phyloP scores from a whole-genome alignment of 805 yeast species.

The Candida sphagnicola region DNA sequence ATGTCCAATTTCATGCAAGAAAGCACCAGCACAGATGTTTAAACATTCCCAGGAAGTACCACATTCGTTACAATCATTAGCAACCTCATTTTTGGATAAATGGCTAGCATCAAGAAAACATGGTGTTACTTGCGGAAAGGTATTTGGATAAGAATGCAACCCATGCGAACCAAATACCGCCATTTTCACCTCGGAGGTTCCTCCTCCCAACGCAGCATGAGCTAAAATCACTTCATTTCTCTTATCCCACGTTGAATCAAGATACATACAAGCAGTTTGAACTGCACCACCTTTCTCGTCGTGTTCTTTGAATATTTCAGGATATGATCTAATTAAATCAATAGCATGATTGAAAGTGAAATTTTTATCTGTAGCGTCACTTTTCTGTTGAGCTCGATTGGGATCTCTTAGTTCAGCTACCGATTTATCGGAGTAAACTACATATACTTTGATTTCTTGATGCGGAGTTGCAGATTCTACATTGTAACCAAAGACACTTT shows the following conservation, averaged over 20 bases:
- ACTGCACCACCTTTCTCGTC: constrained; percentile 56
- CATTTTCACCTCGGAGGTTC: constrained; percentile 59
- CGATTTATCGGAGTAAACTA: constrained; percentile 63
- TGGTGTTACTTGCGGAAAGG: constrained; percentile 64
- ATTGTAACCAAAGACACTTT: constrained; percentile 29
- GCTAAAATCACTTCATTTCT: constrained; percentile 56
- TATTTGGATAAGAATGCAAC: constrained; percentile 87
- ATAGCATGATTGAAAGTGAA: constrained; percentile 74
- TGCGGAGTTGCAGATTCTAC: constrained; percentile 51
- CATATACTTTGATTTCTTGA: constrained; percentile 71
- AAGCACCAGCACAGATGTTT: constrained; percentile 85
- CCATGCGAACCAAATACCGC: constrained; percentile 97
- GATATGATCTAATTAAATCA: constrained; percentile 54
- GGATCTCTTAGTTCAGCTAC: constrained; percentile 71
- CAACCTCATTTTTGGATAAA: constrained; percentile 66
- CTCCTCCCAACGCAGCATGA: constrained; percentile 96
- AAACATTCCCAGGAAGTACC: constrained; percentile 89
- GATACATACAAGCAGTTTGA: constrained; percentile 79
- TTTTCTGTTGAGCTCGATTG: constrained; percentile 83
- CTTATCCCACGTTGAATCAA: constrained; percentile 84
- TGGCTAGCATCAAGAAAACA: constrained; percentile 70
- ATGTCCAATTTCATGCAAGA: constrained; percentile 95
- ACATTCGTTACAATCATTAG: constrained; percentile 83
- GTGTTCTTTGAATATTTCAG: constrained; percentile 16
- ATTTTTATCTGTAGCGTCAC: constrained; percentile 67